phyloP scores from a whole-genome alignment of 208 protist species.

The Borovskyia barvae region DNA sequence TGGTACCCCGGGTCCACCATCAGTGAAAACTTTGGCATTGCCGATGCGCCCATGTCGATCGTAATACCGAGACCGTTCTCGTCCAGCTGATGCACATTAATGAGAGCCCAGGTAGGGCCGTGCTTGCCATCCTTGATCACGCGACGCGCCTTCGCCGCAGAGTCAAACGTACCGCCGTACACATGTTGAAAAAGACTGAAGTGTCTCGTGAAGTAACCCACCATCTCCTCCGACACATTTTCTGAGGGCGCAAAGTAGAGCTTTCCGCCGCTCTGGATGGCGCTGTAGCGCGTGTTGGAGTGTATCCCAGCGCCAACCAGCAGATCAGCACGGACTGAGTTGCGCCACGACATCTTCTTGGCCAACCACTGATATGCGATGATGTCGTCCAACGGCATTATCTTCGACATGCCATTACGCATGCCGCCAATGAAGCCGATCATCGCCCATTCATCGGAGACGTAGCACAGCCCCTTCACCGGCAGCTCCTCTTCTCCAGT shows the following conservation, averaged over 20 bases:
- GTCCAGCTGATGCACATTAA: conserved; percentile 28
- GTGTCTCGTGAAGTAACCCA: conserved; percentile 16
- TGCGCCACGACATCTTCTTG: not conserved
- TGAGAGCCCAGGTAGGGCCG: conserved; percentile 33
- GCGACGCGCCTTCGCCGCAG: conserved; percentile 16
- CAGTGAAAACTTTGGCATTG: conserved; percentile 6
- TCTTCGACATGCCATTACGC: not conserved
- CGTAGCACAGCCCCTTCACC: conserved; percentile 29
- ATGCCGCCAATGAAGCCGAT: not conserved
- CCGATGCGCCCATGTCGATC: conserved; percentile 27
- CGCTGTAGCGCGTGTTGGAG: conserved; percentile 14
- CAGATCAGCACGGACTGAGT: not conserved
- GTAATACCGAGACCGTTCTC: conserved; percentile 19
- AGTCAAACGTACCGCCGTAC: conserved; percentile 31
- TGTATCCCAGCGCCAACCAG: conserved; percentile 20
- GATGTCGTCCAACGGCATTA: conserved; percentile 24
- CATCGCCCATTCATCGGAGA: not conserved
- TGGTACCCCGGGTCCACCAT: conserved; percentile 25
- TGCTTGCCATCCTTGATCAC: conserved; percentile 1
- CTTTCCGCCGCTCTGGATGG: conserved; percentile 20
- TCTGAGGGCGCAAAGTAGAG: conserved; percentile 40
- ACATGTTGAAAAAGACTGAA: conserved; percentile 44
- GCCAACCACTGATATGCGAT: conserved; percentile 32
- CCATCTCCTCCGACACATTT: conserved; percentile 23
- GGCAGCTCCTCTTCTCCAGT: conserved; percentile 27